These are phyloP conservation scores for Heteromeles arbutifolia DNA, from an alignment of 306 rosid genomes.

Conservation along the genomic window DNA sequence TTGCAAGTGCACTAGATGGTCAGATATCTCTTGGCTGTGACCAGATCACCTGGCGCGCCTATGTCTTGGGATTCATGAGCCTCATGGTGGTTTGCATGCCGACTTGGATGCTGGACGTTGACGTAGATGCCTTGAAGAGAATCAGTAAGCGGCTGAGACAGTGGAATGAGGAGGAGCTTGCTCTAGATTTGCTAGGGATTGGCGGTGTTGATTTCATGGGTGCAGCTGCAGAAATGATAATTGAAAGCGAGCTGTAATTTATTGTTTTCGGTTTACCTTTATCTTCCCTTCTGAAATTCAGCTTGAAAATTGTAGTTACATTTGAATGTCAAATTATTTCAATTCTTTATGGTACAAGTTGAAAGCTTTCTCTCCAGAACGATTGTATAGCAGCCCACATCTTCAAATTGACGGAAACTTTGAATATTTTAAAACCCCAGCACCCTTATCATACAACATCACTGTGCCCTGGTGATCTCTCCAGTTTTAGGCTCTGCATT, in stretches of 20 bases:
- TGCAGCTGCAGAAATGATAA: slow-evolving; percentile 79
- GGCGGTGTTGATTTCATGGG: slow-evolving; percentile 77
- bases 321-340: neutral
- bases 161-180: slow-evolving; percentile 83
- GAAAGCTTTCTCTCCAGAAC: neutral
- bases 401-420: neutral
- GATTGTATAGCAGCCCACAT: neutral
- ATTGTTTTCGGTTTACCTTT: neutral
- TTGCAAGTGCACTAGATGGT: slow-evolving; percentile 79
- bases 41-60: slow-evolving; percentile 76
- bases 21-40: slow-evolving; percentile 82
- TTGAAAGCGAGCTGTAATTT: slow-evolving; percentile 39
- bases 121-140: slow-evolving; percentile 66
- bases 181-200: slow-evolving; percentile 64
- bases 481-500: slow-evolving; percentile 40
- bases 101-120: slow-evolving; percentile 76
- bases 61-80: slow-evolving; percentile 74
- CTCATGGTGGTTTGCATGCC: slow-evolving; percentile 77
- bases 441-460: slow-evolving; percentile 44
- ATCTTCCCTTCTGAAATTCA: neutral
- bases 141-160: slow-evolving; percentile 61
- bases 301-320: neutral
- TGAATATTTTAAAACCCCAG: neutral
- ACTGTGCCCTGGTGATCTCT: slow-evolving; percentile 65
- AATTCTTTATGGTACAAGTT: neutral